Base-by-base conservation (phyloP, 805 yeast species). In the Ogataea populi-albae region DNA sequence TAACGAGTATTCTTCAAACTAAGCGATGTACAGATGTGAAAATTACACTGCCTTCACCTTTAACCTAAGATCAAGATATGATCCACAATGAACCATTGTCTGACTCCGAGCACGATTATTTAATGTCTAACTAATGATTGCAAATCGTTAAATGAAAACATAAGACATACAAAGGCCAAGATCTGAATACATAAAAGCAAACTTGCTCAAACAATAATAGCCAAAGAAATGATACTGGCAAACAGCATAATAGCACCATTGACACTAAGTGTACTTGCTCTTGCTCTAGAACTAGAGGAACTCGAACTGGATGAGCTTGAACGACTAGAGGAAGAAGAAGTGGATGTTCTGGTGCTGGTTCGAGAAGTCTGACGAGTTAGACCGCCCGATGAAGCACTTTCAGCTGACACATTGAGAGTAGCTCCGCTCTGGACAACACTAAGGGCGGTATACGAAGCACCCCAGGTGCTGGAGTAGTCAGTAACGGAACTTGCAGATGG, bases 401-500 rank as follows among this genome's bases (percentile, higher is more conserved):
- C 10, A 11, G 23, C 23, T 22, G 23, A 9, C 10, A 22, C 23
- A 17, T 10, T 7, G 10, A 27, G 23, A n/a, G 42, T 23, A 17
- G 37, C 19, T 12, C 17, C 26, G 8, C 15, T 17, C 3, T 28
- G 5, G n/a, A 23, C 25, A 7, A 39, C 36, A 8, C 17, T 17
- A 24, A 50, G 32, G 3, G 34, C 21, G 5, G 49, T 38, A 18
- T 23, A 34, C 4, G 38, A 15, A 8, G 19, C 44, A 18, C 53
- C 54, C 63, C 65, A 68, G 3, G 79, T 71, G 6, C 66, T 50
- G 2, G 74, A 64, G 47, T 68, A 76, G 3, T 53, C 61, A 3
- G 71, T 54, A 1, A 79, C 84, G 3, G 55, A 50, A 2, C 57
- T 54, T 1, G 81, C 81, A 24, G 68, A 60, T n/a, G 85, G 83